phyloP scores from a whole-genome alignment of 1,284 basidiomycete species.

The Austroboletus olivaceoglutinosus region DNA sequence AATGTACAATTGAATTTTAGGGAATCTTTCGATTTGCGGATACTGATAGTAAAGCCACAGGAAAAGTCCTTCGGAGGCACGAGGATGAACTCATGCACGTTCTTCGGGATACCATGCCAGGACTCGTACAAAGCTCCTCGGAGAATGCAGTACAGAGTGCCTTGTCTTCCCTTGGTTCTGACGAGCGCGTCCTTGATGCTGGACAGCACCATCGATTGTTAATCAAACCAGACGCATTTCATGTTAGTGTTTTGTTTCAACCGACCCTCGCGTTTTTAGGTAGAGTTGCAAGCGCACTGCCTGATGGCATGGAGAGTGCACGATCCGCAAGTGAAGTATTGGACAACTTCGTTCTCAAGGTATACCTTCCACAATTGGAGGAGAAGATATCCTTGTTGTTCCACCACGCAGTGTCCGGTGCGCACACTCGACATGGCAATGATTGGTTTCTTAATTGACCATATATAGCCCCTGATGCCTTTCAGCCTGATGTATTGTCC shows the following conservation, averaged over 20 bases:
- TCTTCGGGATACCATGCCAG: slow-evolving; percentile 90
- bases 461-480: slow-evolving; percentile 72
- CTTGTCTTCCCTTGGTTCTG: slow-evolving; percentile 57
- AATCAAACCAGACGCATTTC: slow-evolving; percentile 91
- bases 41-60: slow-evolving; percentile 72
- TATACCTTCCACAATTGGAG: slow-evolving; percentile 93
- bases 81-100: slow-evolving; percentile 87
- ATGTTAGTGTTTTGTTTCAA: slow-evolving; percentile 91
- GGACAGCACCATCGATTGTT: slow-evolving; percentile 84
- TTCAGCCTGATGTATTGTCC: slow-evolving; percentile 73
- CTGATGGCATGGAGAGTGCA: slow-evolving; percentile 69
- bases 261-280: slow-evolving; percentile 88
- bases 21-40: slow-evolving; percentile 89
- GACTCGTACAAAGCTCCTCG: slow-evolving; percentile 73
- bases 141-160: slow-evolving; percentile 64
- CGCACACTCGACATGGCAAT: slow-evolving; percentile 14
- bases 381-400: slow-evolving; percentile 91
- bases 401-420: slow-evolving; percentile 81
- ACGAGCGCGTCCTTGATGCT: slow-evolving; percentile 68
- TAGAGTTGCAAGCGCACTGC: slow-evolving; percentile 68
- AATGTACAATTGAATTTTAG: slow-evolving; percentile 40
- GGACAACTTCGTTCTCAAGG: slow-evolving; percentile 92
- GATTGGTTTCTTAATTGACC: slow-evolving; percentile 7
- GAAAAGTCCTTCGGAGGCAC: slow-evolving; percentile 68
- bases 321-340: slow-evolving; percentile 74